A percentile compares a stretch with the other conserved stretches of the same genome.
phyloP scores from a whole-genome alignment of 225 moss, liverwort and hornwort genomes.

The Pleurozium schreberi region DNA sequence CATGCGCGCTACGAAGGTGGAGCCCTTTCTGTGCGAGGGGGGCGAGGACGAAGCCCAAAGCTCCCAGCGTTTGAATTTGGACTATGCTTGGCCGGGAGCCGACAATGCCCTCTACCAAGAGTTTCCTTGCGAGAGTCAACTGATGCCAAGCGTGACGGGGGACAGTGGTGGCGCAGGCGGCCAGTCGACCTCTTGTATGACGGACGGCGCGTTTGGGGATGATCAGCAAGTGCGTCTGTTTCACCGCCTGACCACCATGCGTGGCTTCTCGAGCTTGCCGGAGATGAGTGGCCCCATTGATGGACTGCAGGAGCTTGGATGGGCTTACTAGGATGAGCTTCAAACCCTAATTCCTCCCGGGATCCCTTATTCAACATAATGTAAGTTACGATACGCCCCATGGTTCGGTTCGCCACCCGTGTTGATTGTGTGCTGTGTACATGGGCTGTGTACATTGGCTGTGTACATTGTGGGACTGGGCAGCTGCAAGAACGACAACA shows the following conservation, averaged over 20 bases:
- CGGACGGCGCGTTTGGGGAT: constrained; percentile 22
- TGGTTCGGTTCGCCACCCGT: not conserved
- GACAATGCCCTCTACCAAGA: constrained; percentile 22
- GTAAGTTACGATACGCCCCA: not conserved
- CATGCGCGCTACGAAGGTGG: constrained; percentile 30
- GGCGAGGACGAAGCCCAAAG: constrained; percentile 47
- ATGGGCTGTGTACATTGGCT: constrained; percentile 2
- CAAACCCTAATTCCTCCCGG: not conserved
- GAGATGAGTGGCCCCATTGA: constrained; percentile 33
- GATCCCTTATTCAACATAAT: constrained; percentile 8
- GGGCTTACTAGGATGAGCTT: constrained; percentile 16
- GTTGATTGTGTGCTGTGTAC: not conserved
- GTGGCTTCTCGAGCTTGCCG: constrained; percentile 5
- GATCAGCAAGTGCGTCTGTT: constrained; percentile 12
- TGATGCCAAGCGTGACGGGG: constrained; percentile 15
- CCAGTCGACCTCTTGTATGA: constrained; percentile 31
- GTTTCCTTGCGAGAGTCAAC: constrained; percentile 12
- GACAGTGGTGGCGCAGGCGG: constrained; percentile 6
- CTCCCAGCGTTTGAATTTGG: constrained; percentile 19
- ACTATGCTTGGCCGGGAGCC: constrained; percentile 8
- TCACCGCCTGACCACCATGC: not conserved
- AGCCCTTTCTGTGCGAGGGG: constrained; percentile 18
- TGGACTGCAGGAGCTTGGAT: constrained; percentile 21
- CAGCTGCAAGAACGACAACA: not conserved
- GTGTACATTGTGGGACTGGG: constrained; percentile 3